Conservation (phyloP, 306 rosid species). For the Acacia confusa region DNA sequence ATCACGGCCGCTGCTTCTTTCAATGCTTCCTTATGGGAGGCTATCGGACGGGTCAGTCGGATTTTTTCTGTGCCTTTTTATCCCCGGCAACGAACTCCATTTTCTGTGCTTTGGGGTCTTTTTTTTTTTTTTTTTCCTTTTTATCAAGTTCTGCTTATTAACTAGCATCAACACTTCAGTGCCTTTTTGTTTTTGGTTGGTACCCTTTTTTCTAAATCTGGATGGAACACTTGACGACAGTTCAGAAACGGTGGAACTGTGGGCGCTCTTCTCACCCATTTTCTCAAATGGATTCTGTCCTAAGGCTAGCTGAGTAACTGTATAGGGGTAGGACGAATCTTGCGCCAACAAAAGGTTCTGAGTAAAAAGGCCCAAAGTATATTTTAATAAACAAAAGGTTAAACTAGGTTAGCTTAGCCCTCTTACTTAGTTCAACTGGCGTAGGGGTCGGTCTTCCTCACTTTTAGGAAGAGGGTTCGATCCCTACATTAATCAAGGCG, state of each 20-base stretch:
- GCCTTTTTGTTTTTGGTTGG: neutral
- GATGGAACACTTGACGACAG: neutral
- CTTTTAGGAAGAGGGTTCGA: too few relatives aligned
- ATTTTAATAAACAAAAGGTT: neutral
- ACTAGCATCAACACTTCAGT: neutral
- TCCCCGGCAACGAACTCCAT: neutral
- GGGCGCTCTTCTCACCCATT: neutral
- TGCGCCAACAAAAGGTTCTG: neutral
- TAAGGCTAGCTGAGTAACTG: neutral
- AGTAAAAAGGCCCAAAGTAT: neutral
- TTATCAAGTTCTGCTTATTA: constrained; percentile 14
- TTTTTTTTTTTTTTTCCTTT: neutral
- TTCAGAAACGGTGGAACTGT: neutral
- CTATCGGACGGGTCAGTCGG: constrained; percentile 77
- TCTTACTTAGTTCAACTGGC: too few relatives aligned
- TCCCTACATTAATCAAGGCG: too few relatives aligned
- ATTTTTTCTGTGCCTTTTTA: neutral
- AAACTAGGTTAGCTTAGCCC: too few relatives aligned
- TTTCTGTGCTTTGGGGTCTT: neutral
- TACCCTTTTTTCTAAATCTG: neutral
- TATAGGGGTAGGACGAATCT: neutral
- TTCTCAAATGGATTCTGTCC: neutral
- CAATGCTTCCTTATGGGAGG: constrained; percentile 84
- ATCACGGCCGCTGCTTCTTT: constrained; percentile 95
- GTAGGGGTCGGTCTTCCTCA: too few relatives aligned